Percentiles rank a stretch among this genome's conserved stretches.
These are phyloP conservation scores for Irpex lacteus DNA, from an alignment of 1,284 basidiomycete genomes.

Conservation along the genomic window DNA sequence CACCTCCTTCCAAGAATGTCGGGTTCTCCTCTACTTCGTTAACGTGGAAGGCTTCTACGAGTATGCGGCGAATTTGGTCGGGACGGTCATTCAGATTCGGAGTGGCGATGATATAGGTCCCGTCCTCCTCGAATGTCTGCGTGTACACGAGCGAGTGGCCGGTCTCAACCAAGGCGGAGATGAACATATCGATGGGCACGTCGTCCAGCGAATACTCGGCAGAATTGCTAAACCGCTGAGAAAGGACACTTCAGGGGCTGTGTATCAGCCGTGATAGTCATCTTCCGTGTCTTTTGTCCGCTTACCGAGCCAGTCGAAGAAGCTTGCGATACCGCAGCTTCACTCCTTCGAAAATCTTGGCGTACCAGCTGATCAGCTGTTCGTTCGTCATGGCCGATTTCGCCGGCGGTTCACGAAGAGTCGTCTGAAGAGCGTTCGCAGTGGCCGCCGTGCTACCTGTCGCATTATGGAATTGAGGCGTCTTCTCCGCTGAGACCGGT, in stretches of 20 bases:
- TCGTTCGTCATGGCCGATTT: slow-evolving; percentile 65
- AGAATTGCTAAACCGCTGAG: slow-evolving; percentile 91
- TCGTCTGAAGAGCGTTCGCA: slow-evolving; percentile 19
- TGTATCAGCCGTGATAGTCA: neutral
- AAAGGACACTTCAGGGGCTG: slow-evolving; percentile 54
- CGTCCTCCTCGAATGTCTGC: slow-evolving; percentile 84
- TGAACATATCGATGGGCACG: slow-evolving; percentile 78
- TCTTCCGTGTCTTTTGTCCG: neutral
- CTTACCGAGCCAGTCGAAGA: slow-evolving; percentile 87
- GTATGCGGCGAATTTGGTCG: slow-evolving; percentile 76
- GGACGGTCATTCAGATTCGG: slow-evolving; percentile 82
- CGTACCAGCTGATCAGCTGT: slow-evolving; percentile 87
- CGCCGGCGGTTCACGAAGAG: slow-evolving; percentile 20
- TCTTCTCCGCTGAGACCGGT: slow-evolving; percentile 41
- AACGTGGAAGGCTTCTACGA: slow-evolving; percentile 83
- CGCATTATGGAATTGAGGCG: slow-evolving; percentile 23
- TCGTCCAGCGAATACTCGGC: slow-evolving; percentile 90
- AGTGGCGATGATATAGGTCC: slow-evolving; percentile 92
- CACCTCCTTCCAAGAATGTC: slow-evolving; percentile 48
- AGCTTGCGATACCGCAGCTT: slow-evolving; percentile 92
- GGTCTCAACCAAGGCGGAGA: slow-evolving; percentile 78
- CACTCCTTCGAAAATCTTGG: slow-evolving; percentile 92
- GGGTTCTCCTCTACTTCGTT: slow-evolving; percentile 62
- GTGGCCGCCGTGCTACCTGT: slow-evolving; percentile 3
- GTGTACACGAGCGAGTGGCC: slow-evolving; percentile 97